These are phyloP conservation scores for Saccharomyces hybrid DNA, from an alignment of 1,139 yeast genomes.

Conservation along the genomic window DNA sequence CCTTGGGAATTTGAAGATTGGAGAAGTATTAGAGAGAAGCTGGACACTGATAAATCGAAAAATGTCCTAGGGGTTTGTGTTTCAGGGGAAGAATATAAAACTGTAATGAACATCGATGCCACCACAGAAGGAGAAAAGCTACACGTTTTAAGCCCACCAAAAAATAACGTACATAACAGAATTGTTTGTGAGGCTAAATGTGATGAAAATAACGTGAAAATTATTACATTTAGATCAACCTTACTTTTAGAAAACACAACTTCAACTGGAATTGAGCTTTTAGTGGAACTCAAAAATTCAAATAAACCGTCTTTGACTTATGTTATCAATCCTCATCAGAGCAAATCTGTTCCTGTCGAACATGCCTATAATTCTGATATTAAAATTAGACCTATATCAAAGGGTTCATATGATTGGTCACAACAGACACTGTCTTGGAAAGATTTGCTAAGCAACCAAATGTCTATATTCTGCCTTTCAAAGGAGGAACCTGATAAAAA, in stretches of 20 bases:
- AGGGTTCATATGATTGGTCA: slow-evolving; percentile 61
- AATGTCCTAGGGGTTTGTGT: slow-evolving; percentile 55
- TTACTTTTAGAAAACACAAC: slow-evolving; percentile 55
- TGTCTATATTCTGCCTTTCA: slow-evolving; percentile 54
- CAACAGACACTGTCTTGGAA: slow-evolving; percentile 57
- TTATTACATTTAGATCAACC: slow-evolving; percentile 68
- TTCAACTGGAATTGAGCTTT: slow-evolving; percentile 52
- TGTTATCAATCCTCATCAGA: slow-evolving; percentile 44
- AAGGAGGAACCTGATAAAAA: slow-evolving; percentile 34
- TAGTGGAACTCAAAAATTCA: slow-evolving; percentile 30
- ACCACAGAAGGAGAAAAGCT: slow-evolving; percentile 84
- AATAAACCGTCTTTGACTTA: slow-evolving; percentile 11
- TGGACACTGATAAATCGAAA: slow-evolving; percentile 55
- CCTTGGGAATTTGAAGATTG: slow-evolving; percentile 97
- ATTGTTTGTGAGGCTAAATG: slow-evolving; percentile 63
- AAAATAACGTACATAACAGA: slow-evolving; percentile 60
- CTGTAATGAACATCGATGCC: slow-evolving; percentile 48
- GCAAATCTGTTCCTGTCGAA: slow-evolving; percentile 65
- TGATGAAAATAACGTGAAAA: slow-evolving; percentile 70
- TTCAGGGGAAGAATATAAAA: slow-evolving; percentile 47
- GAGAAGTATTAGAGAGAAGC: slow-evolving; percentile 73
- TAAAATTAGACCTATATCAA: slow-evolving; percentile 49
- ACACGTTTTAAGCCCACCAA: slow-evolving; percentile 57
- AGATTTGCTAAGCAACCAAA: slow-evolving; percentile 44
- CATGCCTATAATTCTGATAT: slow-evolving; percentile 53